Base-by-base conservation (phyloP, 306 rosid genomes). In the Quercus mongolica region DNA sequence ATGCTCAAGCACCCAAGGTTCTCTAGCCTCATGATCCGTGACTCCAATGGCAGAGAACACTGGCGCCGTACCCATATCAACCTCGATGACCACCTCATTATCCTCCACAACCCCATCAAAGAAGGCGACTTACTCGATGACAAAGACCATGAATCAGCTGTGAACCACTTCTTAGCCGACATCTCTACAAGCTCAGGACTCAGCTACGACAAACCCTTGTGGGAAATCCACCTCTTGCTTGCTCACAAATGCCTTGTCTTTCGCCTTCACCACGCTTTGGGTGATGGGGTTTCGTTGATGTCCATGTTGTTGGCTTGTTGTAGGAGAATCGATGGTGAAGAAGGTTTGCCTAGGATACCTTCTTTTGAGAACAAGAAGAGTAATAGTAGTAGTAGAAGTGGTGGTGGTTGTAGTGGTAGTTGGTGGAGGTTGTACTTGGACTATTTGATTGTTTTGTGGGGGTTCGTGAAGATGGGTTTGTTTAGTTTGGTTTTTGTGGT, bases 251-350 rank as follows among this genome's bases (percentile, higher is more conserved):
- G 97, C 41, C 1, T 35, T 6, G 63, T 92, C 14, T 81, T 94
- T 15, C 86, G 97, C 12, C 81, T 92, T 15, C 97, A 94, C 56
- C 98, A 94, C 62, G 84, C 97, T 7, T 80, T 94, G 15, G 98
- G 97, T 0, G 98, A 94, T 19, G 98, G 98, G 3, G 85, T 91
- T 56, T 94, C 97, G n/a, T 26, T 94, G 56, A 91, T 92, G 97
- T 91, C 98, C 3, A 49, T 92, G 93, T 41, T 94, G 12, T 80
- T 94, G 31, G 83, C 91, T 13, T 74, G 83, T 56, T 94, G 97
- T 76, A 75, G 95, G 61, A 85, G 87, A 61, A 65, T 77, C 4
- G 74, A 79, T 15, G 73, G 90, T 18, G 85, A 85, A 1, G 21
- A 76, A 9, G 70, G 84, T 1, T 7, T 82, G 58, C 97, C 97